Evolutionary conservation across 2,329 filamentous ascomycete species (phyloP).

Genomic region (Fusarium longipes): DNA sequence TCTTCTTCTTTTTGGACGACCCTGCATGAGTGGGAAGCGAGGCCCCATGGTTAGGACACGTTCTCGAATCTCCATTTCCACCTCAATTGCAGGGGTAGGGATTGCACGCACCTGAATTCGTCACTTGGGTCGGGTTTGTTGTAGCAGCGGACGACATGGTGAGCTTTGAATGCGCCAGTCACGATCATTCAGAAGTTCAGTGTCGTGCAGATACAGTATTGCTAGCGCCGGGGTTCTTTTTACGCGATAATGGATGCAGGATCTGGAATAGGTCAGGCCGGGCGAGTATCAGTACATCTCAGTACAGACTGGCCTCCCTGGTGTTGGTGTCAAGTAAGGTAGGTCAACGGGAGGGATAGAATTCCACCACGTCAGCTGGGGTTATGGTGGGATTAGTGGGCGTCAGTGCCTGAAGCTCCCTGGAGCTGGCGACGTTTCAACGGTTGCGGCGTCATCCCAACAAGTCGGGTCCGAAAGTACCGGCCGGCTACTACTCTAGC

Average conservation of each 20-base stretch:
- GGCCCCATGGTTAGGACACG: slow-evolving; percentile 48
- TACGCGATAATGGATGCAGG: slow-evolving; percentile 28
- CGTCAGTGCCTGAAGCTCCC: slow-evolving; percentile 29
- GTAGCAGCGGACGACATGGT: slow-evolving; percentile 56
- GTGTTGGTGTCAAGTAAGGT: slow-evolving; percentile 16
- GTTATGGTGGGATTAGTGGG: slow-evolving; percentile 42
- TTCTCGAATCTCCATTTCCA: slow-evolving; percentile 42
- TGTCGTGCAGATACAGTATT: slow-evolving; percentile 30
- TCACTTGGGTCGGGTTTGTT: slow-evolving; percentile 51
- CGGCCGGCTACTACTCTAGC: slow-evolving; percentile 20
- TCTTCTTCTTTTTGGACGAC: slow-evolving; percentile 67
- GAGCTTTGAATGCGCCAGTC: slow-evolving; percentile 33
- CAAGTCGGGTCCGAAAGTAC: slow-evolving; percentile 22
- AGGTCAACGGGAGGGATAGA: slow-evolving; percentile 4
- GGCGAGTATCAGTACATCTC: slow-evolving; percentile 18
- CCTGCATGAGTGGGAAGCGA: slow-evolving; percentile 41
- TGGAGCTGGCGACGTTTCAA: slow-evolving; percentile 33
- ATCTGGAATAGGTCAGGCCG: slow-evolving; percentile 15
- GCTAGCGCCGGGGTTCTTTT: slow-evolving; percentile 23
- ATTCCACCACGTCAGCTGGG: slow-evolving; percentile 45
- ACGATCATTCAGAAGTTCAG: slow-evolving; percentile 42
- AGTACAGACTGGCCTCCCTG: slow-evolving; percentile 31
- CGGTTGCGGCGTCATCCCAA: slow-evolving; percentile 21
- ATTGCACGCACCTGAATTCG: slow-evolving; percentile 52
- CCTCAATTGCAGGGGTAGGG: slow-evolving; percentile 42